Evolutionary conservation across 306 rosid genomes (phyloP).

Genomic region (Glycine tomentella): DNA sequence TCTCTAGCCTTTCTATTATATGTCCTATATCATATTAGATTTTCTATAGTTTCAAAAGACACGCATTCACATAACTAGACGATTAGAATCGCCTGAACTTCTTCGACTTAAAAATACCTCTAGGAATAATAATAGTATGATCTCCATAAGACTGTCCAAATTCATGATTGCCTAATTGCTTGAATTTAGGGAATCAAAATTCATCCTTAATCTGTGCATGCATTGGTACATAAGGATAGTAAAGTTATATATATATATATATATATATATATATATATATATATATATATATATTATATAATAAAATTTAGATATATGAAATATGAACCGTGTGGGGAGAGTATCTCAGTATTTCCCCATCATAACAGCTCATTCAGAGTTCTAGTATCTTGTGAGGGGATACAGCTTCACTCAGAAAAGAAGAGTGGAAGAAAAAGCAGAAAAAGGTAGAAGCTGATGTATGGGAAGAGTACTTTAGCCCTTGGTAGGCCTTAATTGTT

Average conservation of each 20-base stretch:
- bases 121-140: too few species aligned
- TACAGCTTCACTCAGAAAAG: conserved; percentile 33
- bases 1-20: too few species aligned
- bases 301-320: not conserved
- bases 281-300: not conserved
- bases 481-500: conserved; percentile 42
- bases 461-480: conserved; percentile 14
- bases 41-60: too few species aligned
- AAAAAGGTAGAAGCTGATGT: conserved; percentile 37
- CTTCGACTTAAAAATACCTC: too few species aligned
- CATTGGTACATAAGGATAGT: not conserved
- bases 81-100: too few species aligned
- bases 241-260: not conserved
- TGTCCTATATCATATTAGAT: too few species aligned
- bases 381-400: conserved; percentile 18
- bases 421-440: conserved; percentile 37
- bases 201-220: not conserved
- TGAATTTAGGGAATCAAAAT: too few species aligned
- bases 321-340: not conserved
- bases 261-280: too few species aligned
- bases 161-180: too few species aligned
- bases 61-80: too few species aligned
- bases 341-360: conserved; percentile 9
- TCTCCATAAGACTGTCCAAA: too few species aligned
- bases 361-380: conserved; percentile 29